Percentiles rank a stretch among this genome's conserved stretches.
Evolutionary conservation across 2,329 filamentous ascomycete genomes (phyloP).

Genomic region (Ciborinia camelliae): DNA sequence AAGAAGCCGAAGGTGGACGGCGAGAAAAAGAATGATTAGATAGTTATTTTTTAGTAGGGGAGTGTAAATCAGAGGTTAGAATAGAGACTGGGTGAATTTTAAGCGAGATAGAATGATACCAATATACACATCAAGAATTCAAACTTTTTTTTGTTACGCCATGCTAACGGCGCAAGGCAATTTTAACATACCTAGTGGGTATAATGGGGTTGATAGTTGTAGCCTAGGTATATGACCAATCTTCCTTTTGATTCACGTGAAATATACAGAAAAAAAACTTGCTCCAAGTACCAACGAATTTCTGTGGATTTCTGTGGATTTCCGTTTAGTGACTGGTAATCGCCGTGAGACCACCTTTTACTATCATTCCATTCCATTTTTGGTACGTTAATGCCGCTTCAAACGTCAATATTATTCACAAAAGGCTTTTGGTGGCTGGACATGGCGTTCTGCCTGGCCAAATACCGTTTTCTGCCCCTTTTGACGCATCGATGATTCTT

Average conservation of each 20-base stretch:
- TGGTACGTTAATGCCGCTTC: neutral
- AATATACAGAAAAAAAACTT: neutral
- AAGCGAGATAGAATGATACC: neutral
- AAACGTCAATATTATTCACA: neutral
- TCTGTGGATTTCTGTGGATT: too few species aligned
- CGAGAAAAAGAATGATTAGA: neutral
- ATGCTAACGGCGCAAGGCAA: neutral
- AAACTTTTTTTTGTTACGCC: neutral
- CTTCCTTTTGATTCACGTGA: neutral
- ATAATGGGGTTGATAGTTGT: too few species aligned
- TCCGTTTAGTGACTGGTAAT: neutral
- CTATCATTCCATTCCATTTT: neutral
- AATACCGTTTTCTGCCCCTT: neutral
- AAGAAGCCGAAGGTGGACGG: slow-evolving; percentile 7
- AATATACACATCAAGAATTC: neutral
- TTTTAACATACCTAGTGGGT: too few species aligned
- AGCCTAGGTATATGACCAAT: too few species aligned
- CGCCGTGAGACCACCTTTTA: too few species aligned
- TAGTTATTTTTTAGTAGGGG: neutral
- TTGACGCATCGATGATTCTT: neutral
- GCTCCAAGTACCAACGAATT: too few species aligned
- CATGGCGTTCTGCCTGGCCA: neutral
- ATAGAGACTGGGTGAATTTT: neutral
- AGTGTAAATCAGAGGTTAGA: neutral
- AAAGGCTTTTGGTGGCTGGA: neutral